Evolutionary conservation across 495 filamentous ascomycete species (phyloP).

Genomic region (Aspergillus wentii): DNA sequence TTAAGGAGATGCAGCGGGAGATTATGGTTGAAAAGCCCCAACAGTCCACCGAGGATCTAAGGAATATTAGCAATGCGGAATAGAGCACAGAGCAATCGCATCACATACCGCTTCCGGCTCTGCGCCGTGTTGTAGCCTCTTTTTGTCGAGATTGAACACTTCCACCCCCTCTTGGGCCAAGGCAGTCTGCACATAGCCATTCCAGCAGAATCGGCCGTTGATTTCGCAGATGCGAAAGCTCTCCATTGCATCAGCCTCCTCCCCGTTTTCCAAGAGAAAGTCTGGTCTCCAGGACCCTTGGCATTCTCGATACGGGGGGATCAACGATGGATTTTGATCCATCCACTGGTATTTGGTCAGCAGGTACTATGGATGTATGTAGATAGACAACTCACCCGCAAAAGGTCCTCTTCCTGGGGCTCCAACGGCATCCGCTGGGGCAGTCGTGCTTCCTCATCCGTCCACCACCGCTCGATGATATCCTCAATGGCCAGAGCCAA

Average conservation of each 20-base stretch:
- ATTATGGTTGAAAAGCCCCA: conserved; percentile 15
- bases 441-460: conserved; percentile 24
- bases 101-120: background rate
- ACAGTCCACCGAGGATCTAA: conserved; percentile 14
- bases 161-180: background rate
- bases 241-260: conserved; percentile 9
- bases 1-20: conserved; percentile 31
- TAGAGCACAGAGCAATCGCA: background rate
- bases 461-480: conserved; percentile 41
- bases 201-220: conserved; percentile 37
- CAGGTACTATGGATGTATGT: too few species aligned
- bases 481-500: conserved; percentile 28
- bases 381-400: conserved; percentile 12
- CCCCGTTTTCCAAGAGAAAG: conserved; percentile 32
- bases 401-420: conserved; percentile 27
- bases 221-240: conserved; percentile 38
- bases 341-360: conserved; percentile 11
- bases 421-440: conserved; percentile 35
- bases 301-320: conserved; percentile 7
- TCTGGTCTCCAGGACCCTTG: conserved; percentile 40
- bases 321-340: background rate
- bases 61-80: background rate
- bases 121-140: background rate
- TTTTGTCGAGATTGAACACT: background rate
- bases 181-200: background rate